These are phyloP conservation scores for Wakefieldia striispora DNA, from an alignment of 768 basidiomycete species.

Conservation along the genomic window DNA sequence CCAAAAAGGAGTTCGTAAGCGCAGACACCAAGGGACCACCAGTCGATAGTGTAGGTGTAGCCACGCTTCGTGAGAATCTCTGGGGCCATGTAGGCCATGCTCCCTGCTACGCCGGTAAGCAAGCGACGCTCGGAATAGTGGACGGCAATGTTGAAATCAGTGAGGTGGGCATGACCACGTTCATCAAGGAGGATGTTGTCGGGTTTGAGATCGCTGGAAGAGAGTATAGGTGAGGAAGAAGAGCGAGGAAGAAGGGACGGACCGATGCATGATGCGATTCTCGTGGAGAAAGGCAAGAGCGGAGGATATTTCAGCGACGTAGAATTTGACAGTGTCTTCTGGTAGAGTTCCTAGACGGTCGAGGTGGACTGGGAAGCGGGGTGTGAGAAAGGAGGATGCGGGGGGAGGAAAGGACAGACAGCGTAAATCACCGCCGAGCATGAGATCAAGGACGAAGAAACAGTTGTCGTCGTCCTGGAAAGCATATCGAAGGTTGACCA, in stretches of 20 bases:
- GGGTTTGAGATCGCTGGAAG: conserved; percentile 85
- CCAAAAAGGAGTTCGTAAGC: conserved; percentile 92
- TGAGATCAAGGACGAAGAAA: conserved; percentile 96
- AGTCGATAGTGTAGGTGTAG: conserved; percentile 92
- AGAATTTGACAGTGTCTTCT: conserved; percentile 82
- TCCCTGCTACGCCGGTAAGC: conserved; percentile 89
- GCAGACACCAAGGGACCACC: conserved; percentile 96
- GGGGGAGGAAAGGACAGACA: conserved; percentile 50
- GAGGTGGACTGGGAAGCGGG: conserved; percentile 65
- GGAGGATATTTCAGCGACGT: conserved; percentile 86
- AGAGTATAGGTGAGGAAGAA: background rate
- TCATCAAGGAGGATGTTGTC: conserved; percentile 98
- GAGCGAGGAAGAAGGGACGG: conserved; percentile 20
- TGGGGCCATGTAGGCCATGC: conserved; percentile 99
- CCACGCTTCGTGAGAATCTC: conserved; percentile 90
- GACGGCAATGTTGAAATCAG: conserved; percentile 98
- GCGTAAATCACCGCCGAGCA: conserved; percentile 93
- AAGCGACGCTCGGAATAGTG: conserved; percentile 88
- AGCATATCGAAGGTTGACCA: conserved; percentile 93
- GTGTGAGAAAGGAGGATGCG: background rate
- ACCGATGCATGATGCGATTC: conserved; percentile 96
- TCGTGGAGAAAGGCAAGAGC: conserved; percentile 90
- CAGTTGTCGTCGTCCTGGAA: conserved; percentile 99
- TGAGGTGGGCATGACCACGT: conserved; percentile 92
- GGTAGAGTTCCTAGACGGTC: conserved; percentile 73